A percentile compares a stretch with the other conserved stretches of the same genome.
These are phyloP conservation scores for Magnolia officinalis DNA, from an alignment of 164 flowering plant genomes.

Conservation along the genomic window DNA sequence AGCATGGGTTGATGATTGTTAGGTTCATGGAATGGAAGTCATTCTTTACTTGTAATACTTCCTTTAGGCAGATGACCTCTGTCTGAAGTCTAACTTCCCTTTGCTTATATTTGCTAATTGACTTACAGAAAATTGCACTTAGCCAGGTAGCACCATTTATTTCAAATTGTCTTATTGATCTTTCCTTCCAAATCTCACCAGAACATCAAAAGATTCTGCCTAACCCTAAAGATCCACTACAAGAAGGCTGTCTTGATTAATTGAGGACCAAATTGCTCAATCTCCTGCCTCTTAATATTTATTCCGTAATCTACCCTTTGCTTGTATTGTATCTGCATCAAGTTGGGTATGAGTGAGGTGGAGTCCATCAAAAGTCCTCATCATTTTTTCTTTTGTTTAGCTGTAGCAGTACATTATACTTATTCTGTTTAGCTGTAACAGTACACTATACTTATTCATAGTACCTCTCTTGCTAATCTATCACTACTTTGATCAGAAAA, in stretches of 20 bases:
- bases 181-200: no score
- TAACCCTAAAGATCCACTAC: neutral
- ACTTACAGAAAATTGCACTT: no score
- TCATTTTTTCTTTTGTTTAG: neutral
- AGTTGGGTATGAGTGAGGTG: neutral
- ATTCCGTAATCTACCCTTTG: neutral
- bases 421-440: no score
- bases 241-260: neutral
- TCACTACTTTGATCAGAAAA: constrained; percentile 13
- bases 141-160: no score
- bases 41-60: neutral
- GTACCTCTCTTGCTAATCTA: neutral
- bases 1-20: neutral
- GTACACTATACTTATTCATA: neutral
- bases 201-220: no score
- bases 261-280: neutral
- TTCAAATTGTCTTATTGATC: no score
- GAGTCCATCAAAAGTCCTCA: neutral
- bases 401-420: neutral
- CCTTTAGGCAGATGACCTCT: neutral
- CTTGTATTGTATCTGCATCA: neutral
- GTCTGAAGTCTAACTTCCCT: no score
- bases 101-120: no score
- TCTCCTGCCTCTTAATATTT: neutral
- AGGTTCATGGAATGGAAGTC: neutral